These are phyloP conservation scores for Yarrowia keelungensis DNA, from an alignment of 805 yeast species.

Conservation along the genomic window DNA sequence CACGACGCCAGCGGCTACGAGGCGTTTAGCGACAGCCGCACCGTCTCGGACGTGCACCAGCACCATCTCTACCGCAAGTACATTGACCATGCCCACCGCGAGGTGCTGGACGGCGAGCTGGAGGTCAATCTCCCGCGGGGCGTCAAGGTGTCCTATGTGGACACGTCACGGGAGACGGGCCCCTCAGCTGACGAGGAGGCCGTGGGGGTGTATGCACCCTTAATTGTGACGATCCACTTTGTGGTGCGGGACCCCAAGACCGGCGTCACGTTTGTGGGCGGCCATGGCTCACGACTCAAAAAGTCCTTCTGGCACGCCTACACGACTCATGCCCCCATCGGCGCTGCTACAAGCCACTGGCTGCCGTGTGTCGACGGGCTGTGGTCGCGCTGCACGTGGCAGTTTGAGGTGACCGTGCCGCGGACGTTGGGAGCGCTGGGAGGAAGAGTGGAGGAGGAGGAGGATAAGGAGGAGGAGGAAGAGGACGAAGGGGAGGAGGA, in stretches of 20 bases:
- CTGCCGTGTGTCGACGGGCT: slow-evolving; percentile 92
- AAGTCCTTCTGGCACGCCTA: slow-evolving; percentile 78
- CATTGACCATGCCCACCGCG: slow-evolving; percentile 61
- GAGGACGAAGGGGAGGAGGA: background rate
- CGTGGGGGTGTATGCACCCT: slow-evolving; percentile 67
- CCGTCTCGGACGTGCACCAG: slow-evolving; percentile 54
- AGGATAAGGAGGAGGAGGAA: background rate
- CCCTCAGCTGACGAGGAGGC: slow-evolving; percentile 43
- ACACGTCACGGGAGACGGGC: slow-evolving; percentile 40
- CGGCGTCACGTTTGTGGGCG: slow-evolving; percentile 79
- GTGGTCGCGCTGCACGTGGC: slow-evolving; percentile 92
- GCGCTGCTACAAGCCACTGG: slow-evolving; percentile 93
- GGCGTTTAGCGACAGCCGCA: slow-evolving; percentile 44
- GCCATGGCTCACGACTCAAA: slow-evolving; percentile 55
- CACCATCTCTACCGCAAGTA: slow-evolving; percentile 65
- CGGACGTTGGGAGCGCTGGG: slow-evolving; percentile 73
- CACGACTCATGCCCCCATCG: slow-evolving; percentile 78
- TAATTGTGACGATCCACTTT: slow-evolving; percentile 73
- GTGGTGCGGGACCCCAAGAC: slow-evolving; percentile 67
- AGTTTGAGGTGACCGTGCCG: slow-evolving; percentile 83
- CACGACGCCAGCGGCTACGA: slow-evolving; percentile 59
- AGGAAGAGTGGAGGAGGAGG: slow-evolving; percentile 35
- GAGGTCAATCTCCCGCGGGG: slow-evolving; percentile 68
- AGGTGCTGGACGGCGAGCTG: slow-evolving; percentile 67
- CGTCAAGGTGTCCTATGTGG: slow-evolving; percentile 64